A percentile compares a stretch with the other conserved stretches of the same genome.
Evolutionary conservation across 2,329 filamentous ascomycete genomes (phyloP).

Genomic region (Pseudocercospora cruenta): DNA sequence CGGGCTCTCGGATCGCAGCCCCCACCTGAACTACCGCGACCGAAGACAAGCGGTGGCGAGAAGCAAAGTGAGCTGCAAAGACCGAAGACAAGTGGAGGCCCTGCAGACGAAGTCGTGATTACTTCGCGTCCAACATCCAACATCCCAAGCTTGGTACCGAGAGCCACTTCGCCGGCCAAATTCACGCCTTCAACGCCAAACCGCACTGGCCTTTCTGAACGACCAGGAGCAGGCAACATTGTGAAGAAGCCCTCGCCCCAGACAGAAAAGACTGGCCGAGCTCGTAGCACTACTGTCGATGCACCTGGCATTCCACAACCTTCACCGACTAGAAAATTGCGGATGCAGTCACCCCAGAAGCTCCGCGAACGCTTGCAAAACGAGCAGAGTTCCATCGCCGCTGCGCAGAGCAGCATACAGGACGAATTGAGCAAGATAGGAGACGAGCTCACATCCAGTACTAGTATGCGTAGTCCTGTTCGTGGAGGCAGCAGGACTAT

Average conservation of each 20-base stretch:
- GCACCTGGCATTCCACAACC: constrained; percentile 11
- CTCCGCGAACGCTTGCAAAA: constrained; percentile 80
- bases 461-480: constrained; percentile 22
- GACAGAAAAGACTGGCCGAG: constrained; percentile 31
- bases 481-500: constrained; percentile 25
- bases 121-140: constrained; percentile 43
- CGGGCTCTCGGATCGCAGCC: constrained; percentile 26
- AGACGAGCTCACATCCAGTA: constrained; percentile 67
- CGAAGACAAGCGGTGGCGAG: constrained; percentile 28
- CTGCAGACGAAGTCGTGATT: constrained; percentile 33
- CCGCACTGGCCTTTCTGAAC: constrained; percentile 55
- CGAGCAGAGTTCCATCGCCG: constrained; percentile 74
- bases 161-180: constrained; percentile 42
- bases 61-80: constrained; percentile 27
- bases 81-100: constrained; percentile 34
- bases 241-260: constrained; percentile 64
- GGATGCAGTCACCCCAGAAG: constrained; percentile 67
- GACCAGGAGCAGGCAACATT: constrained; percentile 54
- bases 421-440: constrained; percentile 79
- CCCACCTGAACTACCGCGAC: constrained; percentile 37
- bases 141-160: constrained; percentile 52
- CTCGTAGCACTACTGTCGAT: constrained; percentile 23
- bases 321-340: constrained; percentile 55
- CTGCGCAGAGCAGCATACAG: constrained; percentile 70
- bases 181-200: constrained; percentile 46